These are phyloP conservation scores for Phytopythium kandeliae DNA, from an alignment of 352 stramenopile species.

Conservation along the genomic window DNA sequence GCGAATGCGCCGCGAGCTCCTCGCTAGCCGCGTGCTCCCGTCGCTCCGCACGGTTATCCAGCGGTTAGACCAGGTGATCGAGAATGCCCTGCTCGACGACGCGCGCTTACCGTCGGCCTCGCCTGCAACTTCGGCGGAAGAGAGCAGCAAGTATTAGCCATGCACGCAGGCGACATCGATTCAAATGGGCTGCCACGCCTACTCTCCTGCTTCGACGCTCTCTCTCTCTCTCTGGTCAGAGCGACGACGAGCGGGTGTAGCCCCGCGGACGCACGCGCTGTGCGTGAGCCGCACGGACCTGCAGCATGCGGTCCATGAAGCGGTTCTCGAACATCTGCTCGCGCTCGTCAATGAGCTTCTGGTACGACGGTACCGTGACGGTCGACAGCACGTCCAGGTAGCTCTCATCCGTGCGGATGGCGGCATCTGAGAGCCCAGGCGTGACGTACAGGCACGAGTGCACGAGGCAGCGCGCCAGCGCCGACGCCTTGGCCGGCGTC, in stretches of 20 bases:
- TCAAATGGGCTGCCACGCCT: too few species aligned
- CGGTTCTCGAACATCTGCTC: conserved; percentile 33
- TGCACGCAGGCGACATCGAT: too few species aligned
- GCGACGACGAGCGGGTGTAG: conserved; percentile 1
- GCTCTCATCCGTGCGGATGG: conserved; percentile 20
- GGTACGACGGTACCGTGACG: conserved; percentile 26
- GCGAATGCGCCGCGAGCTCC: conserved; percentile 3
- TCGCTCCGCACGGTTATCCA: conserved; percentile 1
- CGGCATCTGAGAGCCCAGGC: conserved; percentile 20
- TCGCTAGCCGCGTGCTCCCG: conserved; percentile 5
- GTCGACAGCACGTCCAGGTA: conserved; percentile 25
- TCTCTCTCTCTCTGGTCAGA: neutral
- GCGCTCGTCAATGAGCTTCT: conserved; percentile 27
- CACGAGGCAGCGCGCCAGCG: conserved; percentile 13
- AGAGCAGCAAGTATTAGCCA: too few species aligned
- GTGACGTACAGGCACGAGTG: conserved; percentile 27
- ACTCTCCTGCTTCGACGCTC: too few species aligned
- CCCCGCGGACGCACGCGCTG: neutral
- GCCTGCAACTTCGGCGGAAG: too few species aligned
- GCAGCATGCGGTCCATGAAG: conserved; percentile 27
- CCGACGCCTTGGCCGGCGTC: neutral
- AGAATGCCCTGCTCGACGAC: conserved; percentile 11
- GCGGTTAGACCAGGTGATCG: conserved; percentile 8
- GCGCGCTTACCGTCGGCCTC: neutral
- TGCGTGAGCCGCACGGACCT: neutral